Evolutionary conservation across 2,329 filamentous ascomycete species (phyloP), one percentile per base, ranked within the genome.

Genomic region (Chrysosporium queenslandicum): DNA sequence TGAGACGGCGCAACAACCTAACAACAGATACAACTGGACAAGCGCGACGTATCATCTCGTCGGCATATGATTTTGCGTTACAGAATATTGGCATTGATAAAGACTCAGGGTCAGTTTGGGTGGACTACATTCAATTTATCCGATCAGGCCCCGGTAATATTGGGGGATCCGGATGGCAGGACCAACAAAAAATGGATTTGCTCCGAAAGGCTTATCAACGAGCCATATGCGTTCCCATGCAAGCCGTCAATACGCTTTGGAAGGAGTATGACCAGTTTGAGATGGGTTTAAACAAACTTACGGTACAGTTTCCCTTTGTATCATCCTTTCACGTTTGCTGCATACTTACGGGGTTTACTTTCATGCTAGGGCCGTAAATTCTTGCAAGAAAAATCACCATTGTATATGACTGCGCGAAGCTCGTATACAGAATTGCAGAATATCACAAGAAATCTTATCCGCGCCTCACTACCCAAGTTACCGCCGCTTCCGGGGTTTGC

Each of bases 251-350:
- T 63, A 79, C 78, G 49, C 73, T 98, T 12, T 98, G 92, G 94
- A 95, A 94, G 66, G 91, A 98, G 64, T 98, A 98, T 64, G 90
- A 97, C 66, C 83, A 87, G 59, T 98, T 98, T 64, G 92, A 98
- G 70, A 89, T 92, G 80, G 81, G 84, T 4, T 71, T 96, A 54
- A 96, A 96, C 74, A 97, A 95, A 69, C 80, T 88, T 59, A 94
- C 89, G 39, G 87, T 90, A 76, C 12, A 29, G 50, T 39, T 18
- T 34, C 23, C 37, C 5, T 20, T 16, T 9, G 42, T 27, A 16
- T n/a, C 34, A 2, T 8, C 18, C 14, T 7, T 20, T 23, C 3
- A 18, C 21, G 4, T 30, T 40, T 29, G 18, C 16, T 48, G 57
- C 53, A 59, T 30, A 36, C 55, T 40, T 50, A 55, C n/a, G 16